Conservation (phyloP, 352 stramenopile species). For the Peronospora destructor region DNA sequence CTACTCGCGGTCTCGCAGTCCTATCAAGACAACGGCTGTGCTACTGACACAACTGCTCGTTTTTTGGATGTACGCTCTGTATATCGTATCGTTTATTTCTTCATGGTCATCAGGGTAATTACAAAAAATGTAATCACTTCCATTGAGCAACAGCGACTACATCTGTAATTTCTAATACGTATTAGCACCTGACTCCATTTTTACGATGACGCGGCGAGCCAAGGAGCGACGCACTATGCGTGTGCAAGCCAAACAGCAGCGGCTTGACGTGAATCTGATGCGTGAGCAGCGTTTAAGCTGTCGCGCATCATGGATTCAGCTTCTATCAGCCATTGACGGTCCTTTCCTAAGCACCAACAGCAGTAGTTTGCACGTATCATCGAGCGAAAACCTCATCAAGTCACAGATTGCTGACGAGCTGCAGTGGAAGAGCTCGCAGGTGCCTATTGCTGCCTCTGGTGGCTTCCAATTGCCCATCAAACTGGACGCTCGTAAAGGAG, state of each 20-base stretch:
- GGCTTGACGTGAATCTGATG: slow-evolving; percentile 30
- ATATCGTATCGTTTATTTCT: too few relatives aligned
- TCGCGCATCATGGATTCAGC: slow-evolving; percentile 47
- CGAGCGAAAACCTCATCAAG: slow-evolving; percentile 10
- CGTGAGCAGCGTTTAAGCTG: slow-evolving; percentile 37
- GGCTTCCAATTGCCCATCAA: slow-evolving; percentile 73
- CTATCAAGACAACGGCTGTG: too few relatives aligned
- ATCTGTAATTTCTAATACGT: background rate
- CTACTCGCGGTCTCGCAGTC: too few relatives aligned
- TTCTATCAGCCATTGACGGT: slow-evolving; percentile 55
- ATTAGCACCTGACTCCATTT: too few relatives aligned
- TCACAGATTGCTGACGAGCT: slow-evolving; percentile 46
- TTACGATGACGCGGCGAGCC: slow-evolving; percentile 71
- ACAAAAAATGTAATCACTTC: background rate
- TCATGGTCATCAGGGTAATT: background rate
- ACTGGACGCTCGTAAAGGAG: slow-evolving; percentile 47
- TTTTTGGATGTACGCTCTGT: too few relatives aligned
- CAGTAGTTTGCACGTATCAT: slow-evolving; percentile 15
- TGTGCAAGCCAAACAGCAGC: slow-evolving; percentile 47
- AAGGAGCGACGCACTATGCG: slow-evolving; percentile 67
- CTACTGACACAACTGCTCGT: too few relatives aligned
- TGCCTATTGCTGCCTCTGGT: slow-evolving; percentile 55
- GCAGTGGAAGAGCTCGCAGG: slow-evolving; percentile 72
- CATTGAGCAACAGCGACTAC: background rate
- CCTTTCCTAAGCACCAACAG: slow-evolving; percentile 8